Base-by-base conservation (phyloP, 2,329 filamentous ascomycete genomes). In the Macrophomina tecta region DNA sequence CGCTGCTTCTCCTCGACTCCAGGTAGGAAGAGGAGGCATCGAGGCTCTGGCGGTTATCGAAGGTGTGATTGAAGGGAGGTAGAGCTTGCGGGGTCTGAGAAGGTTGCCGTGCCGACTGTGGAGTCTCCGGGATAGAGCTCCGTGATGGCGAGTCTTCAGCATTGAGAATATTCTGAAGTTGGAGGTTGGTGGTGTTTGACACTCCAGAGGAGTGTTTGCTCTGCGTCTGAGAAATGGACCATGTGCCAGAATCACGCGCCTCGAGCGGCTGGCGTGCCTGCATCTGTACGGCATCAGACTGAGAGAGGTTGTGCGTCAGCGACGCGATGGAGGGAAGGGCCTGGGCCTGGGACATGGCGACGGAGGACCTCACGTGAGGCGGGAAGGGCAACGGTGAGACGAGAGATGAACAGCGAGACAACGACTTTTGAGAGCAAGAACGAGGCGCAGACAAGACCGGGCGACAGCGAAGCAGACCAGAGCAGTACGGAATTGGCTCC, bases 1-100 rank as follows among this genome's bases (percentile, higher is more conserved):
- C 90, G 72, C 91, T 94, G 79, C 92, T 91, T 63, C 91, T 87
- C 67, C 90, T 86, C 56, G 89, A 88, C 58, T 89, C 84, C 42
- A 83, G 77, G 28, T 85, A 81, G 0, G 82, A 79, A 38, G 79
- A 75, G 5, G 46, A 46, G 28, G 82, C 81, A 58, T 88, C 86
- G 53, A 84, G 82, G 69, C 85, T 86, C 48, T 77, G 72, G 32
- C 80, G 77, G 64, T 78, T 78, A 69, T 82, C 81, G 65, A 83
- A 83, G 23, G 78, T 80, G 70, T 88, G 86, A 63, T 87, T 88
- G 69, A 89, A 83, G 0, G 86, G 86, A 2, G 87, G 86, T 9
- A 89, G 76, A 48, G 81, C 77, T 70, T 73, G 76, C 28, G 75
- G 73, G 67, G 80, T 70, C 14, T 38, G 60, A 34, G 76, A 75